Evolutionary conservation across 176 grass and related monocot genomes (phyloP), one percentile per base, ranked within the genome.

Genomic region (Triticum monococcum): DNA sequence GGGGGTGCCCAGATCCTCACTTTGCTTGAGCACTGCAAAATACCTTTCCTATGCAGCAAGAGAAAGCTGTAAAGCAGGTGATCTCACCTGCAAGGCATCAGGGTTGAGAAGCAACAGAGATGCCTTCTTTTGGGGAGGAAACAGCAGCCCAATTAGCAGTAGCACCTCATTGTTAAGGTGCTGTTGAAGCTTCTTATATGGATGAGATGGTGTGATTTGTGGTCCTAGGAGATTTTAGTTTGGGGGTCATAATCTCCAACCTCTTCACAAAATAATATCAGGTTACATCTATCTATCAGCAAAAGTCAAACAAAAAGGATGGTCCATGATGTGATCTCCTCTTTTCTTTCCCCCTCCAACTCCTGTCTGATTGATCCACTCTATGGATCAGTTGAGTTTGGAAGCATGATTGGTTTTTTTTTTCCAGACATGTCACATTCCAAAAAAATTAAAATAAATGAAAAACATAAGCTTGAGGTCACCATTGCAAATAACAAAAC

Each of bases 1-100:
- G 52, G 52, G 52, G 17, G 7, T 57, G 41, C 13, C 80, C 60
- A 68, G 83, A 59, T 68, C 50, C 71, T 20, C 28, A 86, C 84
- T 90, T 86, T 90, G 88, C 88, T 90, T 90, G 84, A 46, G 30
- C 50, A 64, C 52, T 65, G 73, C 72, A 90, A 79, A 90, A 90
- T 90, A 86, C 88, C 84, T 90, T 86, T 86, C 88, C 88, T 83
- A 26, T 57, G 64, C 88, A 63, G 88, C 88, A 86, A 90, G 88
- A 82, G 38, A 90, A 70, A 71, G 79, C 79, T 77, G 72, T 56
- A 90, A 86, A 90, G 84, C 64, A 22, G 36, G 36, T 75, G 68
- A 81, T 77, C 41, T 86, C 77, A 22, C 61, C 68, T 61, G 83
- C 78, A 86, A 86, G 71, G 48, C 77, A 48, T 40, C 48, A 28